A percentile compares a stretch with the other conserved stretches of the same genome.
Evolutionary conservation across 345 rosid species (phyloP).

Genomic region (Arabidopsis suecica): DNA sequence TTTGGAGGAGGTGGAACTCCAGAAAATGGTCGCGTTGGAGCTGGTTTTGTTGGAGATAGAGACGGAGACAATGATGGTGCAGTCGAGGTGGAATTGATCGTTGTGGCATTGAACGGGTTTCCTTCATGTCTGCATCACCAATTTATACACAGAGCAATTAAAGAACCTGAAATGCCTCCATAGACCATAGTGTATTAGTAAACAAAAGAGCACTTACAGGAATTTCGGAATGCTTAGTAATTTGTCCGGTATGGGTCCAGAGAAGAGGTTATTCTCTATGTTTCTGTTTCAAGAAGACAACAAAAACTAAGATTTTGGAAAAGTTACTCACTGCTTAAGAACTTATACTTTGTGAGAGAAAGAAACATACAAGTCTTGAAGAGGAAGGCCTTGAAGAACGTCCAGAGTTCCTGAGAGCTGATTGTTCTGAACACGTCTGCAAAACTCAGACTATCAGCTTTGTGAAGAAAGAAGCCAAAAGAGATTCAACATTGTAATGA

Average conservation of each 20-base stretch:
- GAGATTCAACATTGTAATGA: background rate
- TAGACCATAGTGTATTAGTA: background rate
- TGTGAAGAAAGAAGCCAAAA: conserved; percentile 1
- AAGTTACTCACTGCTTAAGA: conserved; percentile 20
- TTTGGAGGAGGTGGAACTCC: conserved; percentile 53
- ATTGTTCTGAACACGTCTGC: conserved; percentile 91
- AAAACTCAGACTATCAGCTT: conserved; percentile 50
- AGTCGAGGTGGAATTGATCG: conserved; percentile 33
- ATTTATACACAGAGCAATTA: conserved; percentile 12
- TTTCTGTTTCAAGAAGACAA: conserved; percentile 61
- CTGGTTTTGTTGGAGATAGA: conserved; percentile 49
- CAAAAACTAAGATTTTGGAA: background rate
- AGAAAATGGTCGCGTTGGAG: conserved; percentile 46
- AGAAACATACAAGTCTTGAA: conserved; percentile 74
- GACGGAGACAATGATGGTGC: conserved; percentile 66
- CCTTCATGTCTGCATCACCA: conserved; percentile 75
- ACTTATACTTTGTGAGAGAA: conserved; percentile 35
- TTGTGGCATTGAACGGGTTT: conserved; percentile 69
- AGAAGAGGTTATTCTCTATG: conserved; percentile 83
- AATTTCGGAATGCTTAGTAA: conserved; percentile 72
- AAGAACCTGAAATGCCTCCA: conserved; percentile 27
- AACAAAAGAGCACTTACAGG: conserved; percentile 51
- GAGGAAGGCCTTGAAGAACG: conserved; percentile 83
- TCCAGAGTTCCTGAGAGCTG: conserved; percentile 85
- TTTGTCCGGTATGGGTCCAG: conserved; percentile 87